Percentiles rank a stretch among this genome's conserved stretches.
phyloP scores from a whole-genome alignment of 306 rosid genomes.

The Vigna reflexopilosa region DNA sequence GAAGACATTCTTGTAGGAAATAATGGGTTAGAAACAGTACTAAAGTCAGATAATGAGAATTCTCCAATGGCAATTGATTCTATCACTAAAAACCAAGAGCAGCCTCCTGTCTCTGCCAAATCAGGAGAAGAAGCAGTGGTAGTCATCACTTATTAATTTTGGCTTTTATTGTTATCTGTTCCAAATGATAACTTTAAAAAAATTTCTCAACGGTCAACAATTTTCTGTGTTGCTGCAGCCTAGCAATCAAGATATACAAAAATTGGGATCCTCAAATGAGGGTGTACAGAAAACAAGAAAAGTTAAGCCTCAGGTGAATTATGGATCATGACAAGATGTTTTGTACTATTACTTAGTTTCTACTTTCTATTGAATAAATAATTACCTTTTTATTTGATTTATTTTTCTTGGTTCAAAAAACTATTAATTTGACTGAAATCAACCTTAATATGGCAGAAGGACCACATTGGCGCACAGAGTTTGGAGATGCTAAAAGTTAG shows the following conservation, averaged over 20 bases:
- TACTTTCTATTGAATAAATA: not conserved
- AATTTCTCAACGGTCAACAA: not conserved
- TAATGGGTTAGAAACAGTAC: constrained; percentile 48
- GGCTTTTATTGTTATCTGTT: constrained; percentile 19
- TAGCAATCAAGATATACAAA: constrained; percentile 42
- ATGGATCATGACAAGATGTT: constrained; percentile 25
- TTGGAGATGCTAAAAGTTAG: constrained; percentile 82
- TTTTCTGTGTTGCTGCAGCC: constrained; percentile 44
- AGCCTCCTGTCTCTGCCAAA: constrained; percentile 38
- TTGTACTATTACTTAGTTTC: constrained; percentile 17
- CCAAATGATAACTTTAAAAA: constrained; percentile 33
- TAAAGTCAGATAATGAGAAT: constrained; percentile 34
- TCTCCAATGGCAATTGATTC: constrained; percentile 30
- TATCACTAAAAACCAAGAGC: constrained; percentile 27
- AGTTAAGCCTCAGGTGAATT: constrained; percentile 63
- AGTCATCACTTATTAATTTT: constrained; percentile 35
- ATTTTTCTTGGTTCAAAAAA: constrained; percentile 6
- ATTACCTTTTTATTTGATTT: constrained; percentile 27
- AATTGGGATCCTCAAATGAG: constrained; percentile 54
- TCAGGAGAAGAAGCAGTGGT: constrained; percentile 46
- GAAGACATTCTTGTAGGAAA: constrained; percentile 60
- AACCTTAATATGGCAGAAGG: constrained; percentile 58
- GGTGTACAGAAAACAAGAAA: constrained; percentile 53
- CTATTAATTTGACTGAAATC: constrained; percentile 42
- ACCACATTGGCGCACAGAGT: constrained; percentile 68